Percentiles rank a stretch among this genome's conserved stretches.
Evolutionary conservation across 192 early-diverging fungal species (phyloP).

Genomic region (Mortierella claussenii): DNA sequence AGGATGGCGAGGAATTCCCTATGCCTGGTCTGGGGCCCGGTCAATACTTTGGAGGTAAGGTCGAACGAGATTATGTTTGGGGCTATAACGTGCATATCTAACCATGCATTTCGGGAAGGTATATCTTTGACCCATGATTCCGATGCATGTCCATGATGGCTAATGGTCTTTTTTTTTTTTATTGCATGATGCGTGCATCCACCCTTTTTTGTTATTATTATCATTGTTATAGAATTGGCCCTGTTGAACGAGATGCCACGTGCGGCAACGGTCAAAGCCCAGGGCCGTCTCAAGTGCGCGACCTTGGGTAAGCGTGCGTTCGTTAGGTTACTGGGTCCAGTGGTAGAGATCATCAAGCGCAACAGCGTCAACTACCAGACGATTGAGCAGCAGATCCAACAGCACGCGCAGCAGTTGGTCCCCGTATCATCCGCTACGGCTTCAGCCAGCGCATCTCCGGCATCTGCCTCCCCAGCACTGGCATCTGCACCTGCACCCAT

Average conservation of each 20-base stretch:
- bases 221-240: slow-evolving; percentile 80
- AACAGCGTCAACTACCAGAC: slow-evolving; percentile 92
- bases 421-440: slow-evolving; percentile 18
- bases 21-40: slow-evolving; percentile 81
- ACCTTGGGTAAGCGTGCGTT: slow-evolving; percentile 96
- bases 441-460: slow-evolving; percentile 11
- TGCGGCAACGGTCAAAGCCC: slow-evolving; percentile 88
- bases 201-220: too few species aligned
- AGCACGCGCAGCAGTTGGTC: slow-evolving; percentile 37
- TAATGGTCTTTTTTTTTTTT: slow-evolving; percentile 5
- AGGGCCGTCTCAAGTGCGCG: slow-evolving; percentile 93
- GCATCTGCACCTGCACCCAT: slow-evolving; percentile 26
- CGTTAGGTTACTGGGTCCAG: slow-evolving; percentile 92
- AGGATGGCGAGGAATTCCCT: slow-evolving; percentile 81
- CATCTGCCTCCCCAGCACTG: slow-evolving; percentile 17
- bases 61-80: too few species aligned
- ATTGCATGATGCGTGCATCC: not conserved
- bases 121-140: too few species aligned
- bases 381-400: slow-evolving; percentile 57
- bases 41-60: slow-evolving; percentile 96
- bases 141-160: not conserved
- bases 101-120: too few species aligned
- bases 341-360: slow-evolving; percentile 95
- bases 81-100: too few species aligned
- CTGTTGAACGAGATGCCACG: slow-evolving; percentile 94